phyloP scores from a whole-genome alignment of 345 rosid genomes.

The Euphorbia lathyris region DNA sequence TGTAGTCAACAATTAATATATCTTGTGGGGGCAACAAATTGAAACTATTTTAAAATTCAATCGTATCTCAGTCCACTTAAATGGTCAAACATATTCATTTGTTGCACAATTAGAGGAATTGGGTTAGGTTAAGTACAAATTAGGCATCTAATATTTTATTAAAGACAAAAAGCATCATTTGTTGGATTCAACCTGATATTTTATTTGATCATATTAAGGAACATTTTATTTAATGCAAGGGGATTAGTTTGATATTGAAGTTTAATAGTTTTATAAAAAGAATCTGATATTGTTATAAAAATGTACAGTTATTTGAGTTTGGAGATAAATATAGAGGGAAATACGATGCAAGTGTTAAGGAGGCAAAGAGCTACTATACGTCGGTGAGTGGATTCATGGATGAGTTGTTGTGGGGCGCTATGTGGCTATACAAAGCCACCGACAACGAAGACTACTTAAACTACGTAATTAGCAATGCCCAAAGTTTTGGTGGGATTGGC shows the following conservation, averaged over 20 bases:
- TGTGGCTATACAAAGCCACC: slow-evolving; percentile 40
- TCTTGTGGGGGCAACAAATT: neutral
- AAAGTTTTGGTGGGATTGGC: slow-evolving; percentile 23
- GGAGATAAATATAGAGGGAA: slow-evolving; percentile 78
- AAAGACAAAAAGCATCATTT: too few species aligned
- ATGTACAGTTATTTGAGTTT: slow-evolving; percentile 77
- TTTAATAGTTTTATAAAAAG: too few species aligned
- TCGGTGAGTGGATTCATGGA: slow-evolving; percentile 99
- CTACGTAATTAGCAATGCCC: slow-evolving; percentile 20
- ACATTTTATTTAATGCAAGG: too few species aligned
- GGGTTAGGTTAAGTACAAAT: too few species aligned
- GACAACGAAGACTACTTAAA: slow-evolving; percentile 21
- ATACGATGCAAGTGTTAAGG: slow-evolving; percentile 68
- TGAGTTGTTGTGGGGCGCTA: slow-evolving; percentile 62
- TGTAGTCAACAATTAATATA: neutral
- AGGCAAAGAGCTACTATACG: slow-evolving; percentile 82
- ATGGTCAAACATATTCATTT: neutral
- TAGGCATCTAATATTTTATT: too few species aligned
- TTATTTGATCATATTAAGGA: too few species aligned
- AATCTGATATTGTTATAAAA: neutral
- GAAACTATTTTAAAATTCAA: neutral
- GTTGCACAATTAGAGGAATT: neutral
- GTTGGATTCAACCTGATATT: too few species aligned
- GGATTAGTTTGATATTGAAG: too few species aligned
- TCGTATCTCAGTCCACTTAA: neutral